A percentile compares a stretch with the other conserved stretches of the same genome.
These are phyloP conservation scores for Penicillium canariense DNA, from an alignment of 495 filamentous ascomycete genomes.

Conservation along the genomic window DNA sequence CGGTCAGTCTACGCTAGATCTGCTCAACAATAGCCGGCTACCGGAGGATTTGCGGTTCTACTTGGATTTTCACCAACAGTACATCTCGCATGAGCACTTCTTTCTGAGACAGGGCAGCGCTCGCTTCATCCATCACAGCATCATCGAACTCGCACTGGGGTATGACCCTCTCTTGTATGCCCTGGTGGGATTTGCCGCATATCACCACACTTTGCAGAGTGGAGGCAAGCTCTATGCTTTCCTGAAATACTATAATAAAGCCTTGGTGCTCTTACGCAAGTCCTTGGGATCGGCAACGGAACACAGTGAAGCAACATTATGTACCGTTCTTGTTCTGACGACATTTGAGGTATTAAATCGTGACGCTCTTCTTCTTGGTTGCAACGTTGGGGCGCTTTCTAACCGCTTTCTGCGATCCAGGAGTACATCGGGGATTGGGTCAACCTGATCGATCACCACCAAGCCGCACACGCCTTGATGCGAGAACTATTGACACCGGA, in stretches of 20 bases:
- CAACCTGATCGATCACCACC: constrained; percentile 88
- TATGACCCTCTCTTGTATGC: constrained; percentile 86
- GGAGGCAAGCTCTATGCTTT: constrained; percentile 76
- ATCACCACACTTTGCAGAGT: constrained; percentile 70
- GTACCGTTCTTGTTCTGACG: constrained; percentile 89
- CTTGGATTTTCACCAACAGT: constrained; percentile 71
- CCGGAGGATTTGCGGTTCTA: constrained; percentile 72
- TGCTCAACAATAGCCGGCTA: constrained; percentile 43
- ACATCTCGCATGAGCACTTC: constrained; percentile 78
- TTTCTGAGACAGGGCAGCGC: constrained; percentile 64
- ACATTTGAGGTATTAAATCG: constrained; percentile 75
- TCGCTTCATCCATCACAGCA: constrained; percentile 68
- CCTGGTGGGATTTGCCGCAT: constrained; percentile 86
- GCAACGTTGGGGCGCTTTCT: background rate
- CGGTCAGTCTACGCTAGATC: constrained; percentile 29
- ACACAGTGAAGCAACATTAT: constrained; percentile 70
- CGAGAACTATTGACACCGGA: constrained; percentile 74
- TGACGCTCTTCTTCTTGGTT: background rate
- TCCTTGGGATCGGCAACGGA: constrained; percentile 67
- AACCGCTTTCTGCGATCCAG: constrained; percentile 40
- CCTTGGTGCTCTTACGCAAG: constrained; percentile 70
- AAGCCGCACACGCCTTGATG: constrained; percentile 79
- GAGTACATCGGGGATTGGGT: constrained; percentile 95
- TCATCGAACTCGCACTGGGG: constrained; percentile 68
- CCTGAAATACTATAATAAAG: constrained; percentile 84